These are phyloP conservation scores for Cardamine occulta DNA, from an alignment of 345 rosid genomes.

Conservation along the genomic window DNA sequence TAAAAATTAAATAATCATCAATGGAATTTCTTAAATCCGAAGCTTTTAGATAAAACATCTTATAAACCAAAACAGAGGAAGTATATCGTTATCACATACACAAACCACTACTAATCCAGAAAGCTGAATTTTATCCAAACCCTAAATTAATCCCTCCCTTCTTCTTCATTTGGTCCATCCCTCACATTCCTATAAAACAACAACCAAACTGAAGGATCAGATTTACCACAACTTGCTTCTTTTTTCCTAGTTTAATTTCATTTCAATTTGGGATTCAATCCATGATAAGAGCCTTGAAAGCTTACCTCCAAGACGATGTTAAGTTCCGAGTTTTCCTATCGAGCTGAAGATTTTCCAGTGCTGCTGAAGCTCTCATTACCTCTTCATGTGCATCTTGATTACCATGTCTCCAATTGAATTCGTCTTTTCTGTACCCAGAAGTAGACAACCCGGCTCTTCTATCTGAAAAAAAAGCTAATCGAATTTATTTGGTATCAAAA, in stretches of 20 bases:
- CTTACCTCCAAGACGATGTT: conserved; percentile 91
- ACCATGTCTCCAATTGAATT: conserved; percentile 81
- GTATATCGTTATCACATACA: conserved; percentile 4
- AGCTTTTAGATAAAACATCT: neutral
- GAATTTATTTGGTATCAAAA: conserved; percentile 33
- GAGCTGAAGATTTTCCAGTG: conserved; percentile 89
- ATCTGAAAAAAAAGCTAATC: conserved; percentile 48
- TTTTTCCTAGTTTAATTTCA: neutral
- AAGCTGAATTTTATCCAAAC: neutral
- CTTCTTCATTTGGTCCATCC: conserved; percentile 69
- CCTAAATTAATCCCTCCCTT: conserved; percentile 50
- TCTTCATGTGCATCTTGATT: conserved; percentile 71
- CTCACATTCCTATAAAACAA: conserved; percentile 74
- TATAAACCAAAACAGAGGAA: neutral
- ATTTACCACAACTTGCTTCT: neutral
- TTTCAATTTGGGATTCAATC: neutral
- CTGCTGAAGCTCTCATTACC: conserved; percentile 75
- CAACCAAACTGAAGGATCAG: conserved; percentile 4
- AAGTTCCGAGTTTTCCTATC: conserved; percentile 90
- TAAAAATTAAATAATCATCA: neutral
- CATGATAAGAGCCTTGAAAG: conserved; percentile 21
- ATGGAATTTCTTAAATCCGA: neutral
- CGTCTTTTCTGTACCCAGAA: conserved; percentile 79
- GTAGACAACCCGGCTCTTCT: conserved; percentile 82
- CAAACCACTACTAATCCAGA: conserved; percentile 18